phyloP scores from a whole-genome alignment of 768 basidiomycete genomes.

The Strobilomyces echinocephalus region DNA sequence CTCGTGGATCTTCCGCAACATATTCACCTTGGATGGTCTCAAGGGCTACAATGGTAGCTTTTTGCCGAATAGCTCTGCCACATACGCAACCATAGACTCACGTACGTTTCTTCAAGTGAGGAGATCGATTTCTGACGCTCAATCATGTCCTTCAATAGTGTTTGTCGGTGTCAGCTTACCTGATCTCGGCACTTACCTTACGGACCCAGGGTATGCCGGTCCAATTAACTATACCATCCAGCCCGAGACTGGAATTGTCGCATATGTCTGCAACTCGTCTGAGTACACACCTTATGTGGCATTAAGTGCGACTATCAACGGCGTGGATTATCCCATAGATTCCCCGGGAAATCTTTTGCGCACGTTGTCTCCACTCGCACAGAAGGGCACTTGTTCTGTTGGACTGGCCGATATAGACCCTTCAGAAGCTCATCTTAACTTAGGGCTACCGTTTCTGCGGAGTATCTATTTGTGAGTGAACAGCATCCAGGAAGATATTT shows the following conservation, averaged over 20 bases:
- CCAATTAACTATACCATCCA: conserved; percentile 10
- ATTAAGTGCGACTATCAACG: conserved; percentile 23
- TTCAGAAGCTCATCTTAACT: not conserved
- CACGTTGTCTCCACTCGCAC: not conserved
- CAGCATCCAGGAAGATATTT: not conserved
- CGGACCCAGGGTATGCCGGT: conserved; percentile 8
- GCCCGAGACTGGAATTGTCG: not conserved
- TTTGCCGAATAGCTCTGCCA: conserved; percentile 4
- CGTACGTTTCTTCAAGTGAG: not conserved
- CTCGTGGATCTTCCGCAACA: conserved; percentile 6
- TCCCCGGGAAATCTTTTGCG: conserved; percentile 19
- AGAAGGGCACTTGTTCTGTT: conserved; percentile 13
- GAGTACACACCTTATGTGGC: conserved; percentile 14
- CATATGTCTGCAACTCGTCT: conserved; percentile 19
- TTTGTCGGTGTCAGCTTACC: conserved; percentile 5
- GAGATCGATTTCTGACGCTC: not conserved
- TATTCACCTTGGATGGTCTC: conserved; percentile 11
- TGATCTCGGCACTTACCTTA: conserved; percentile 3
- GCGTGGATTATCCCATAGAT: conserved; percentile 23
- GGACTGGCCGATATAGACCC: not conserved
- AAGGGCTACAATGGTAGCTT: conserved; percentile 20
- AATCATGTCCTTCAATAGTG: conserved; percentile 1
- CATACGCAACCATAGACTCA: conserved; percentile 9
- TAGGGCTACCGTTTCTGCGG: conserved; percentile 16
- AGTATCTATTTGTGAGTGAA: conserved; percentile 15